Percentiles rank a stretch among this genome's conserved stretches.
These are phyloP conservation scores for Aspergillus proliferans DNA, from an alignment of 2,329 filamentous ascomycete species.

Conservation along the genomic window DNA sequence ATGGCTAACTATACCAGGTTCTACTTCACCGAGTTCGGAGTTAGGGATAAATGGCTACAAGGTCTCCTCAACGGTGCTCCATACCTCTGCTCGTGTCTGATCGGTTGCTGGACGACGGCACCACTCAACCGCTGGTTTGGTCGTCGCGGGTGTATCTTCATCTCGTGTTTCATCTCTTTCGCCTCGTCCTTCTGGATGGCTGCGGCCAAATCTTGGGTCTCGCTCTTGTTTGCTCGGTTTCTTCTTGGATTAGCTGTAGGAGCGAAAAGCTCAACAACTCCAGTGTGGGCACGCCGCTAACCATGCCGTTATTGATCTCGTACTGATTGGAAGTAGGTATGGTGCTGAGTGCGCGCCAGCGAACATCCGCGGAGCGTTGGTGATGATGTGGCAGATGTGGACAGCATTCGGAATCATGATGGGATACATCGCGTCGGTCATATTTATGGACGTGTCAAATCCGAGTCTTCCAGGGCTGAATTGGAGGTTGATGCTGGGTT, in stretches of 20 bases:
- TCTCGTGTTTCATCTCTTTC: constrained; percentile 37
- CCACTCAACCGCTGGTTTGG: constrained; percentile 41
- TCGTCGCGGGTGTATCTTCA: constrained; percentile 42
- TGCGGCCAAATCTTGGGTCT: constrained; percentile 37
- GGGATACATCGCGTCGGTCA: constrained; percentile 45
- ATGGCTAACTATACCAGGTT: constrained; percentile 10
- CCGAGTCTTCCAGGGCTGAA: constrained; percentile 41
- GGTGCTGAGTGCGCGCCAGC: constrained; percentile 45
- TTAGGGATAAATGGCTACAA: constrained; percentile 10
- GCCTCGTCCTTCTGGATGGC: constrained; percentile 40
- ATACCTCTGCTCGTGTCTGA: constrained; percentile 39
- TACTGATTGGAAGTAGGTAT: constrained; percentile 17
- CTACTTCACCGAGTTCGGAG: constrained; percentile 16
- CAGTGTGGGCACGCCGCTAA: constrained; percentile 19
- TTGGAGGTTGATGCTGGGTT: constrained; percentile 66
- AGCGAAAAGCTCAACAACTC: constrained; percentile 40
- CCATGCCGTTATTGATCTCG: no score
- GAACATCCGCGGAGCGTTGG: constrained; percentile 45
- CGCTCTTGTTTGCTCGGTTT: constrained; percentile 38
- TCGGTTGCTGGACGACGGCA: constrained; percentile 46
- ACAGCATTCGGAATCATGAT: constrained; percentile 43
- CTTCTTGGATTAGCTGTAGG: constrained; percentile 39
- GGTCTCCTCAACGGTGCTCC: constrained; percentile 42
- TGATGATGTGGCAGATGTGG: constrained; percentile 51
- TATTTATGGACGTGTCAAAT: constrained; percentile 34